These are phyloP conservation scores for Aspergillus sp. DNA, from an alignment of 2,329 filamentous ascomycete genomes.

Conservation along the genomic window DNA sequence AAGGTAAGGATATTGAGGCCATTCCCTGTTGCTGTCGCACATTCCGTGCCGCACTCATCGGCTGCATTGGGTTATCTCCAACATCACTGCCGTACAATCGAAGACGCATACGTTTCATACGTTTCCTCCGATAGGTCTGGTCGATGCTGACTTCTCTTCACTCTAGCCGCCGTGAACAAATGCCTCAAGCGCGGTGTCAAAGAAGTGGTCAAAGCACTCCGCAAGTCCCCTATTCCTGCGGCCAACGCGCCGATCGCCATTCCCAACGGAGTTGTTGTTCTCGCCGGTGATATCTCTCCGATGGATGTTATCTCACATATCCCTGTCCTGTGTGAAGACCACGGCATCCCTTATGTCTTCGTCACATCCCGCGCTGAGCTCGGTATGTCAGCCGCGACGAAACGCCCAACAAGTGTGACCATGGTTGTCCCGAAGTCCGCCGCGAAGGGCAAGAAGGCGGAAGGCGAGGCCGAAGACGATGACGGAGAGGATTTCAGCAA, in stretches of 20 bases:
- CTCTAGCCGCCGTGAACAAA: slow-evolving; percentile 81
- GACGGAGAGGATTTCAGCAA: slow-evolving; percentile 43
- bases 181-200: slow-evolving; percentile 96
- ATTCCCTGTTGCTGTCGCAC: slow-evolving; percentile 2
- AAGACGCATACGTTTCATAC: neutral
- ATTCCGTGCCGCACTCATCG: no score
- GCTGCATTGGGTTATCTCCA: no score
- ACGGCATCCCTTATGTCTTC: slow-evolving; percentile 94
- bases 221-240: slow-evolving; percentile 72
- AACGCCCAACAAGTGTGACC: slow-evolving; percentile 91
- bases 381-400: slow-evolving; percentile 85
- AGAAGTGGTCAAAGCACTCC: slow-evolving; percentile 95
- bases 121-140: neutral
- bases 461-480: slow-evolving; percentile 32
- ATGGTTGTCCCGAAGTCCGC: slow-evolving; percentile 57
- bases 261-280: slow-evolving; percentile 69
- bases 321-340: slow-evolving; percentile 94
- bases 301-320: slow-evolving; percentile 99
- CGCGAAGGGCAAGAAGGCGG: slow-evolving; percentile 40
- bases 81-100: neutral
- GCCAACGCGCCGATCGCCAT: slow-evolving; percentile 52
- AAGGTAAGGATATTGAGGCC: slow-evolving; percentile 26
- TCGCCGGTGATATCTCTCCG: slow-evolving; percentile 94
- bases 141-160: slow-evolving; percentile 1
- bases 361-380: slow-evolving; percentile 87